Evolutionary conservation across 2,329 filamentous ascomycete species (phyloP), one percentile per base, ranked within the genome.

Genomic region (Esteya vermicola): DNA sequence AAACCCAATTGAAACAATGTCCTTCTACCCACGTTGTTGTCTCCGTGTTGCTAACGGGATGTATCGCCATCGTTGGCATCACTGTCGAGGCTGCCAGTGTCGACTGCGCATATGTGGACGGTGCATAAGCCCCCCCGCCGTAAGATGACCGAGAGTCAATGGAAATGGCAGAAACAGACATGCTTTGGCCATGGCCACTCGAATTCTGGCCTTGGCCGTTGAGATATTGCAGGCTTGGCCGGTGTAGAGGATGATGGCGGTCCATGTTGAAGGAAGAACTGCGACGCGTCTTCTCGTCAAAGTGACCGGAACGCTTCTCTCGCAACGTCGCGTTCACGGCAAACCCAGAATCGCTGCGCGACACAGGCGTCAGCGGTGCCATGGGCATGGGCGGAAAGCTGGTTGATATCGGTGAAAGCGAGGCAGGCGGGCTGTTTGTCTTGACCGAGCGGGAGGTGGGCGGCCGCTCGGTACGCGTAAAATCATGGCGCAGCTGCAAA

Each of bases 251-350:
- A 28, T 69, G 70, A 48, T 78, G 71, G 55, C 77, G 78, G 49
- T 85, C 84, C 3, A 88, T 68, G 23, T 81, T 84, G 58, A 94
- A 93, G 1, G 88, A 93, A n/a, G 88, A 93, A 62, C 88, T 95
- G 48, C 89, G 76, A 44, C 88, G 75, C n/a, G 81, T 81, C 48
- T 70, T 63, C 46, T 81, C 75, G 52, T 91, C 83, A 50, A 96
- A 94, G 56, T 95, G 85, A 2, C 84, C 88, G 4, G 91, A 96
- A 38, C 89, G 76, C 64, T 96, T 98, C 61, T 96, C 91, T 25
- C 86, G 78, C 42, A 98, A 65, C 5, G 85, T 93, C 16, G 83
- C 77, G 46, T 88, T 80, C 41, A 94, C 65, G 27, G 85, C 83
- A 57, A 91, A 93, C 2, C 85, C 89, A 5, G 89, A 95, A 54